Evolutionary conservation across 2,329 filamentous ascomycete species (phyloP).

Genomic region (Neonectria coccinea): DNA sequence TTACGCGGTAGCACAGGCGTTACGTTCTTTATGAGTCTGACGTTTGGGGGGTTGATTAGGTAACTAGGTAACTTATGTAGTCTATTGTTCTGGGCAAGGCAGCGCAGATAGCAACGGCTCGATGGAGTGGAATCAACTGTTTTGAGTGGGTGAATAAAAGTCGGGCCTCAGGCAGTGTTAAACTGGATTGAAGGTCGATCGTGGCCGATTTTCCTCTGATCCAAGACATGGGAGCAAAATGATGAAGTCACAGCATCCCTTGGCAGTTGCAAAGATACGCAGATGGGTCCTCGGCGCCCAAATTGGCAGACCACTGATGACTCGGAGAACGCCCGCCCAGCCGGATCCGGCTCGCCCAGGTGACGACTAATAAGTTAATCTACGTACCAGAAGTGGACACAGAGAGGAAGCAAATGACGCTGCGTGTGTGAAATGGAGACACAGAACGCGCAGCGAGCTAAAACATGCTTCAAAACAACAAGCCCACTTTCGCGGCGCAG

Average conservation of each 20-base stretch:
- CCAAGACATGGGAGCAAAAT: not conserved
- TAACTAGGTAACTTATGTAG: no score
- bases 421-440: not conserved
- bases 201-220: not conserved
- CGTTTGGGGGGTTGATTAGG: not conserved
- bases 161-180: not conserved
- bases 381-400: not conserved
- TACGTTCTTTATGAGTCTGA: not conserved
- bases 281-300: not conserved
- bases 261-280: not conserved
- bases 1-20: slow-evolving; percentile 3
- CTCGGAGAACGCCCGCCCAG: not conserved
- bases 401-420: slow-evolving; percentile 1
- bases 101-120: not conserved
- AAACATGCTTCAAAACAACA: slow-evolving; percentile 7
- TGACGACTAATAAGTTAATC: not conserved
- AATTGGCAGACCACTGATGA: not conserved
- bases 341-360: not conserved
- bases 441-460: not conserved
- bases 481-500: slow-evolving; percentile 9
- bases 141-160: not conserved
- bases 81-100: not conserved
- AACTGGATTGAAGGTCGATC: no score
- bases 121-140: not conserved
- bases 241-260: slow-evolving; percentile 15